Evolutionary conservation across 345 rosid genomes (phyloP), one percentile per base, ranked within the genome.

Genomic region (Hypericum perforatum): DNA sequence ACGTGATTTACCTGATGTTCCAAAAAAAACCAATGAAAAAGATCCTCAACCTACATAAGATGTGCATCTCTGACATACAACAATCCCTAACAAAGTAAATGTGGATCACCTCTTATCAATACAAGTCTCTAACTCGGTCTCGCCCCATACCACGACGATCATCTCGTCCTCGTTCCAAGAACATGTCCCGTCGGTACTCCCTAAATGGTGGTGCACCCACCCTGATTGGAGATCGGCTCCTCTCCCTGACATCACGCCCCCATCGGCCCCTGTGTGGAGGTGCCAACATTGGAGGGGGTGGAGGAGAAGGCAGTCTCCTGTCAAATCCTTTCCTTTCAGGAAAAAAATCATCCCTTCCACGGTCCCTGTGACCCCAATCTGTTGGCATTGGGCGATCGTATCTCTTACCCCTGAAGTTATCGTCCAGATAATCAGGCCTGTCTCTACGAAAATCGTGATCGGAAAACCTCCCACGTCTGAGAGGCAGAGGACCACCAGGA

Each of bases 221-320:
- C 60, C 89, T 79, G 40, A 74, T 6, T 0, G 92, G 97, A 0
- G 97, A 85, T 46, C 95, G 77, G 70, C 89, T 86, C 71, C 95
- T 82, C 63, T 84, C 94, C 65, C 95, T 84, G 40, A 70, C 9
- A 48, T 77, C 74, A 0, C 70, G 80, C 14, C 69, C 74, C 97
- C 97, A 82, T 40, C 86, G 70, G 43, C 78, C 74, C 15, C 68
- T 80, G 54, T 71, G 73, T 54, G 70, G 75, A 41, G 63, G 73
- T 10, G 57, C 69, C 6, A 57, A 74, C 29, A 73, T 73, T 13
- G 56, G 66, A 13, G 50, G 74, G 2, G 13, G 16, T 12, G 79
- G 76, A 0, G 81, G 81, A 16, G 80, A 73, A 9, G 70, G 78
- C 6, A 58, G 68, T 52, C 70, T 75, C 68, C 81, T 76, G 48